These are phyloP conservation scores for Zymoseptoria passerinii DNA, from an alignment of 2,329 filamentous ascomycete species.

Conservation along the genomic window DNA sequence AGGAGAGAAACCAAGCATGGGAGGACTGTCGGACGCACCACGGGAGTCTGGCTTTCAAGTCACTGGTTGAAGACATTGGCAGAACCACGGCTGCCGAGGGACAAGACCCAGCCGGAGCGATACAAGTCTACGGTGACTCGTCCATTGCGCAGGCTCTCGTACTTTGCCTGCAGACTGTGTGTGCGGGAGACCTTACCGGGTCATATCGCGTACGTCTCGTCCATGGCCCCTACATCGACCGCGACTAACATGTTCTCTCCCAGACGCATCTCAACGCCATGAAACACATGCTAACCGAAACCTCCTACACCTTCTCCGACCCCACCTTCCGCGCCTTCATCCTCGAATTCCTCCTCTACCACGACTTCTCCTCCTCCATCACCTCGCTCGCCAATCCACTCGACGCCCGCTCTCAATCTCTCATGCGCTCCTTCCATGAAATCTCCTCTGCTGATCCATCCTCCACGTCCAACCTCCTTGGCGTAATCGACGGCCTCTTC, in stretches of 20 bases:
- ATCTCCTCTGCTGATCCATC: constrained; percentile 48
- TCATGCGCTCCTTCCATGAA: constrained; percentile 47
- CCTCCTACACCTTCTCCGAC: constrained; percentile 41
- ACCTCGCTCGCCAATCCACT: constrained; percentile 42
- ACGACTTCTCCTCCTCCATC: constrained; percentile 53
- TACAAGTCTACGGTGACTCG: constrained; percentile 32
- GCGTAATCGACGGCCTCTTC: constrained; percentile 76
- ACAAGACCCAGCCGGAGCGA: background rate
- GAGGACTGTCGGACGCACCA: constrained; percentile 49
- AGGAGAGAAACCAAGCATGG: constrained; percentile 28
- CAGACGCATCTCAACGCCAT: constrained; percentile 65
- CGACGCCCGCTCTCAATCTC: constrained; percentile 39
- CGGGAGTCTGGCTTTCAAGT: constrained; percentile 36
- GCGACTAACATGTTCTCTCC: background rate
- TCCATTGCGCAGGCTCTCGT: constrained; percentile 54
- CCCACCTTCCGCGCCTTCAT: constrained; percentile 64
- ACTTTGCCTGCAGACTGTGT: constrained; percentile 53
- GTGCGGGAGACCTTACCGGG: constrained; percentile 53
- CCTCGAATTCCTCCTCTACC: constrained; percentile 75
- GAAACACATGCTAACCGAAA: constrained; percentile 57
- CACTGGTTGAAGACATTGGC: constrained; percentile 17
- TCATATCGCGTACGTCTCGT: constrained; percentile 51
- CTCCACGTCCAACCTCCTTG: constrained; percentile 57
- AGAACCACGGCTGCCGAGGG: constrained; percentile 2
- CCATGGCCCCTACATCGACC: too few relatives aligned